Conservation (phyloP, 2,329 filamentous ascomycete species). For the Alternaria triticina region DNA sequence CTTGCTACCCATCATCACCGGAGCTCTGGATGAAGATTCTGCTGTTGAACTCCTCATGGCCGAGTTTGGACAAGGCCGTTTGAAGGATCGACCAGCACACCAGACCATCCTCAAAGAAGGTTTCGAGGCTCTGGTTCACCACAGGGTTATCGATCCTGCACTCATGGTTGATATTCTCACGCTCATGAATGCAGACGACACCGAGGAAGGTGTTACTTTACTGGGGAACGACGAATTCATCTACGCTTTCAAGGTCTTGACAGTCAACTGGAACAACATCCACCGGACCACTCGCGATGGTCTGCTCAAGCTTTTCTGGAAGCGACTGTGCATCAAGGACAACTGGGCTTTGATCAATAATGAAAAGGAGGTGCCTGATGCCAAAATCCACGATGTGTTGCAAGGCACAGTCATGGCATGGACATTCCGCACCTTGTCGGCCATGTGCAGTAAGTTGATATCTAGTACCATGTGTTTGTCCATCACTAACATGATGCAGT, state of each 20-base stretch:
- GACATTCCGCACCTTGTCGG: slow-evolving; percentile 69
- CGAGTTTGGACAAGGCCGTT: slow-evolving; percentile 62
- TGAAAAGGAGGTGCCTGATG: slow-evolving; percentile 75
- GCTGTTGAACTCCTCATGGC: slow-evolving; percentile 79
- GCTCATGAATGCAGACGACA: slow-evolving; percentile 67
- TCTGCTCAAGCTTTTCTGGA: slow-evolving; percentile 76
- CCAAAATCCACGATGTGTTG: slow-evolving; percentile 68
- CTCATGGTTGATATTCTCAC: slow-evolving; percentile 78
- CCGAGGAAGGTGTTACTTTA: slow-evolving; percentile 46
- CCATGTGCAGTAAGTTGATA: slow-evolving; percentile 62
- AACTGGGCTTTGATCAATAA: slow-evolving; percentile 84
- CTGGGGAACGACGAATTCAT: slow-evolving; percentile 71
- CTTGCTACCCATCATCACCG: slow-evolving; percentile 69
- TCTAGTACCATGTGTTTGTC: background rate
- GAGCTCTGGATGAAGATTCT: slow-evolving; percentile 79
- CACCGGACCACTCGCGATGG: slow-evolving; percentile 54
- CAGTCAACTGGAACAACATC: slow-evolving; percentile 61
- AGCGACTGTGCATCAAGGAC: slow-evolving; percentile 81
- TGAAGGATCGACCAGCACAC: slow-evolving; percentile 69
- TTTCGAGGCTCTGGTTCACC: slow-evolving; percentile 72
- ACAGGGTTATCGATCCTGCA: slow-evolving; percentile 68
- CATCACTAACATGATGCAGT: slow-evolving; percentile 19
- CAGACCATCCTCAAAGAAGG: slow-evolving; percentile 73
- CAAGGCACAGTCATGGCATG: slow-evolving; percentile 68
- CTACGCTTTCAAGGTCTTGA: slow-evolving; percentile 68